phyloP scores from a whole-genome alignment of 2,329 filamentous ascomycete species.

The Exophiala mesophila region DNA sequence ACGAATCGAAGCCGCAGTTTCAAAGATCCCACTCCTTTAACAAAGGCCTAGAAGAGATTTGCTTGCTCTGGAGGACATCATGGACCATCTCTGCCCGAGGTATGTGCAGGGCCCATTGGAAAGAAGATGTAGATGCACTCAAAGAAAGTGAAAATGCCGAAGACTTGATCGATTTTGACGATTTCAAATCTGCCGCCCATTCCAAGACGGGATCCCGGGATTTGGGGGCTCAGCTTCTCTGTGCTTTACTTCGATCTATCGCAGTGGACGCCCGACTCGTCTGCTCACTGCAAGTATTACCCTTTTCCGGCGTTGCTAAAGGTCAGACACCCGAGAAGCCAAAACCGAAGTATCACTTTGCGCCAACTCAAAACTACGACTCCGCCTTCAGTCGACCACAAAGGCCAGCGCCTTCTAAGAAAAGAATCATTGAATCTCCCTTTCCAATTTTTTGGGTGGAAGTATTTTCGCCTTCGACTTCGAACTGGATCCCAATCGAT shows the following conservation, averaged over 20 bases:
- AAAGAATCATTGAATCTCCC: constrained; percentile 53
- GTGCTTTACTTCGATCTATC: constrained; percentile 75
- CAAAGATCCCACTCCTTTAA: constrained; percentile 52
- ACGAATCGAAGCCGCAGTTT: constrained; percentile 65
- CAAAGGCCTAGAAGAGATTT: constrained; percentile 62
- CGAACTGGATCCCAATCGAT: constrained; percentile 90
- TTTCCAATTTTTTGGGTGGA: constrained; percentile 95
- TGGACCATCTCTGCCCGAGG: constrained; percentile 70
- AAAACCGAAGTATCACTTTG: constrained; percentile 33
- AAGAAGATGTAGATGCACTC: constrained; percentile 59
- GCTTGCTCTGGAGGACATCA: constrained; percentile 28
- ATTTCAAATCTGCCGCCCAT: constrained; percentile 68
- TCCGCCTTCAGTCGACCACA: constrained; percentile 5
- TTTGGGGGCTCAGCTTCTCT: constrained; percentile 84
- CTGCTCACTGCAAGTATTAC: constrained; percentile 80
- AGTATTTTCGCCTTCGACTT: constrained; percentile 74
- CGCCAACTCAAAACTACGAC: constrained; percentile 19
- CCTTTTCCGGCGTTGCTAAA: constrained; percentile 54
- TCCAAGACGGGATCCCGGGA: constrained; percentile 77
- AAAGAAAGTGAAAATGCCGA: constrained; percentile 62
- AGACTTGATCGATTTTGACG: constrained; percentile 60
- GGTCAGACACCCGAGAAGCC: constrained; percentile 40
- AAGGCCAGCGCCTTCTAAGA: constrained; percentile 8
- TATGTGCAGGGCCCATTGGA: constrained; percentile 68
- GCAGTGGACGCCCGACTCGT: constrained; percentile 78